Evolutionary conservation across 2,329 filamentous ascomycete genomes (phyloP), one percentile per base, ranked within the genome.

Genomic region (Trichoderma atroviride): DNA sequence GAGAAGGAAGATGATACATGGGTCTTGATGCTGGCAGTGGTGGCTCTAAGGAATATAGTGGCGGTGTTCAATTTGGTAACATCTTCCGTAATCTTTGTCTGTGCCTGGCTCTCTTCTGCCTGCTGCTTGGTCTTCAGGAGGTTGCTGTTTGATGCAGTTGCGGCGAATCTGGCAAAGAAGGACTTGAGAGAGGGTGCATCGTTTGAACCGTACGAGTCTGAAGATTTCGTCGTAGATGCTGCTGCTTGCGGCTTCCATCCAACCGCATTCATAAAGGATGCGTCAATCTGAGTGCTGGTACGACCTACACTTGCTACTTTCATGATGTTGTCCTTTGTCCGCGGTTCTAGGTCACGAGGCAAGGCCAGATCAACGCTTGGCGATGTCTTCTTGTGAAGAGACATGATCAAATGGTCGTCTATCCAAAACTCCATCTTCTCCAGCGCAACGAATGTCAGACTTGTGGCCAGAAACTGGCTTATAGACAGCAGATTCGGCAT

Each of bases 391-490:
- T 99, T 99, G 68, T 85, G 86, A 50, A 99, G 83, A 2, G 87
- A 87, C 27, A 97, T 82, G 19, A 99, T 84, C 74, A 90, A 91
- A 83, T 91, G 94, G 75, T 96, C 91, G 76, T 99, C 95, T 65
- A 99, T 87, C 86, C 91, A 95, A 70, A 99, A 88, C 76, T 98
- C 94, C 71, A 99, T 92, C 68, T 87, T 87, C 76, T 97, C 87
- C 29, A 99, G 83, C 0, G 93, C 92, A 70, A 99, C 95, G 81
- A 99, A 99, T 0, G 96, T 98, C 78, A 99, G 83, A 82, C 95
- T 97, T 7, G 94, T 98, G 4, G 94, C 92, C 60, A 99, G 83
- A 74, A 99, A 99, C 79, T 97, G 94, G 76, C 92, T 91, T 66
- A 99, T 86, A 1, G 93, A 94, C 31, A 97, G 84, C 10, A 99